Evolutionary conservation across 805 yeast genomes (phyloP), one percentile per base, ranked within the genome.

Genomic region (Metschnikowia kunwiensis): DNA sequence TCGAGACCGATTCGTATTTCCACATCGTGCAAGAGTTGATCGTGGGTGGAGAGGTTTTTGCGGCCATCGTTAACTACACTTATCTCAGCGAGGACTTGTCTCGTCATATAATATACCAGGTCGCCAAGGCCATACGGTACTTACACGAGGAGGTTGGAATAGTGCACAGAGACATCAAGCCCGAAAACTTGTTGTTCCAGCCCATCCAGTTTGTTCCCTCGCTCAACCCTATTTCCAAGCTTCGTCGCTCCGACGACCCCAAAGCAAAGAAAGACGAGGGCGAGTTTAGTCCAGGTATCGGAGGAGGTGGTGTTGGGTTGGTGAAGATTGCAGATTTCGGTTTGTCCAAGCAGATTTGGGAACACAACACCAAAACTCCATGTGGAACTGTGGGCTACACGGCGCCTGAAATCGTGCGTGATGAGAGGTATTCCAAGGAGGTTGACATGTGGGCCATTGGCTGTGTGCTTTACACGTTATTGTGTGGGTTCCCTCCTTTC

Each of bases 141-240:
- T 62, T 85, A 32, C 94, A 84, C 53, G 55, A 57, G 28, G 80
- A 80, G 30, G 53, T 49, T 36, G 82, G 77, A 43, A 72, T 80
- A 11, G 94, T 83, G 16, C 94, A 84, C 57, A 65, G 94, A 27
- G 94, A 84, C 35, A 83, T 84, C 51, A 84, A 84, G 58, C 94
- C 94, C 1, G 94, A 84, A 47, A 84, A 84, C 55, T 60, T 84
- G 30, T 61, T 84, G 27, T 85, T 81, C 55, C 69, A 73, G 28
- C 82, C 80, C 1, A 74, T 73, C 18, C 70, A 72, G 7, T 61
- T 66, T 37, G 54, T 62, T 5, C 82, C 86, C 43, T 72, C 25
- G 42, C 56, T 46, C 17, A 55, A 60, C 34, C 68, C 67, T 2
- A 43, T 65, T 27, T 36, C 65, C 8, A 64, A 58, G 44, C 54